These are phyloP conservation scores for Boletus smithii DNA, from an alignment of 1,284 basidiomycete species.

Conservation along the genomic window DNA sequence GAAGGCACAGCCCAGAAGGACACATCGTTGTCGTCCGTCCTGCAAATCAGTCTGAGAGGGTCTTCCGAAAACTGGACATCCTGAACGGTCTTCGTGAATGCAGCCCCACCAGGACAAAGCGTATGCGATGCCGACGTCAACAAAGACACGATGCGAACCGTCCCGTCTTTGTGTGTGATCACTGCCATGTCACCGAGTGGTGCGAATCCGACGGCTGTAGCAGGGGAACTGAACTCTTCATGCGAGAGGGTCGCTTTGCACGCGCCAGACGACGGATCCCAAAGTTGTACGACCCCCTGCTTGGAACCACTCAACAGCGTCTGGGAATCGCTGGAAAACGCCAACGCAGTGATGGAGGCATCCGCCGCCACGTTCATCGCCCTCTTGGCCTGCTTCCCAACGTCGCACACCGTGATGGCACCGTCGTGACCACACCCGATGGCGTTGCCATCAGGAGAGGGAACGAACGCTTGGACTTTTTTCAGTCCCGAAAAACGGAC, in stretches of 20 bases:
- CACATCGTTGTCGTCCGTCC: background rate
- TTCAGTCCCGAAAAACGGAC: conserved; percentile 9
- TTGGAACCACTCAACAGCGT: conserved; percentile 10
- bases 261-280: conserved; percentile 8
- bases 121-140: conserved; percentile 4
- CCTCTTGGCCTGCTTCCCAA: conserved; percentile 6
- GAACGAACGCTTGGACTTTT: conserved; percentile 10
- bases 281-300: conserved; percentile 4
- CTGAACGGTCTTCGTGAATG: background rate
- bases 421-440: conserved; percentile 17
- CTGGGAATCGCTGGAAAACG: conserved; percentile 10
- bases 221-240: background rate
- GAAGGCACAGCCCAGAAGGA: conserved; percentile 10
- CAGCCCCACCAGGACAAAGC: conserved; percentile 3
- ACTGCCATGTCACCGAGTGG: conserved; percentile 5
- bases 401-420: conserved; percentile 12
- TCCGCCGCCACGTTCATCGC: background rate
- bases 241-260: conserved; percentile 5
- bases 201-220: conserved; percentile 5
- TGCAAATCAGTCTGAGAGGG: conserved; percentile 6
- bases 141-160: conserved; percentile 2
- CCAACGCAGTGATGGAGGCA: conserved; percentile 6
- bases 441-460: conserved; percentile 3
- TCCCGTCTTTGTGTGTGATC: conserved; percentile 7
- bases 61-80: conserved; percentile 7